These are phyloP conservation scores for Suhomyces choctaworum DNA, from an alignment of 1,139 yeast species.

Conservation along the genomic window DNA sequence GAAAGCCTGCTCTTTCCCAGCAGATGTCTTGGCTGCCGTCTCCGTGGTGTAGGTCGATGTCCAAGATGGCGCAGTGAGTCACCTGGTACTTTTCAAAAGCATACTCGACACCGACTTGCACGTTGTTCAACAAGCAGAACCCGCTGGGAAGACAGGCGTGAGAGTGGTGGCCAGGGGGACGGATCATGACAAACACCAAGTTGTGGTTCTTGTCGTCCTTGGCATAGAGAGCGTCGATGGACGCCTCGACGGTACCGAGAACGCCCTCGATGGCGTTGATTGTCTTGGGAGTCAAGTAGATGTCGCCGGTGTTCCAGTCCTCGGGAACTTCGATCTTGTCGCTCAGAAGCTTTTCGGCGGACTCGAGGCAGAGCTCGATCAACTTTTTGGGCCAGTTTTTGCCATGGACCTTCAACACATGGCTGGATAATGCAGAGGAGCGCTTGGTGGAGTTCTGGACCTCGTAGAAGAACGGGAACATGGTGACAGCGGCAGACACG, in stretches of 20 bases:
- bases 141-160: conserved; percentile 84
- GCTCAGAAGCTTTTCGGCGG: conserved; percentile 54
- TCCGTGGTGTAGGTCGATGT: conserved; percentile 89
- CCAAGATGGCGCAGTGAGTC: conserved; percentile 80
- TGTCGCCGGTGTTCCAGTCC: conserved; percentile 84
- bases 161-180: conserved; percentile 94
- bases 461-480: conserved; percentile 62
- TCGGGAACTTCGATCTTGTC: conserved; percentile 74
- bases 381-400: conserved; percentile 66
- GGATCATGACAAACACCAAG: conserved; percentile 66
- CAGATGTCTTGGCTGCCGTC: conserved; percentile 89
- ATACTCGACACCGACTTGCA: conserved; percentile 79
- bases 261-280: conserved; percentile 77
- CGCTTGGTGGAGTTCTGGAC: conserved; percentile 50
- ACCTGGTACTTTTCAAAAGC: conserved; percentile 65
- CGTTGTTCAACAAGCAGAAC: conserved; percentile 82
- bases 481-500: conserved; percentile 71
- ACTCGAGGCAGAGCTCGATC: conserved; percentile 58
- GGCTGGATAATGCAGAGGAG: conserved; percentile 52
- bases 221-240: conserved; percentile 49
- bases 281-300: conserved; percentile 69
- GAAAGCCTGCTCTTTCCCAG: conserved; percentile 73
- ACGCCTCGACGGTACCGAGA: conserved; percentile 74
- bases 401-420: conserved; percentile 77
- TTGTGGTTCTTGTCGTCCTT: conserved; percentile 35